Evolutionary conservation across 2,329 filamentous ascomycete genomes (phyloP), one percentile per base, ranked within the genome.

Genomic region (Botrytis paeoniae): DNA sequence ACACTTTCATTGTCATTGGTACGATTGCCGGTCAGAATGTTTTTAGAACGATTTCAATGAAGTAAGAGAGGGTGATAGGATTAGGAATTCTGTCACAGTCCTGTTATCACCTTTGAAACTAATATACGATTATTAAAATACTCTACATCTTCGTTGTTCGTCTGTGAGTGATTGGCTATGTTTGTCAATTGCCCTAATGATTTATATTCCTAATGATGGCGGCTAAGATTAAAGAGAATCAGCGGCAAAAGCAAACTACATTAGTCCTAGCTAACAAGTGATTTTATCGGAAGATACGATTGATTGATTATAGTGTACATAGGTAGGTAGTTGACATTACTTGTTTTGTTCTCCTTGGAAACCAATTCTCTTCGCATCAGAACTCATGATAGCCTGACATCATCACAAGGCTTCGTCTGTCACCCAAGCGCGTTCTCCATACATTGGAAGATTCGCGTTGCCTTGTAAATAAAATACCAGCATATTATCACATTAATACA

Each of bases 371-470:
- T 12, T 45, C 29, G n/a, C 37, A 71, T 43, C 22, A 22, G 16
- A 72, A 37, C 39, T 29, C 41, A 69, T 59, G 16, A 68, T 14
- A 41, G 63, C 70, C 70, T 72, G 70, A 72, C 70, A 72, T 72
- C 70, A 72, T 73, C 71, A 62, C 70, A 66, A 71, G 70, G 70
- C 70, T 66, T 57, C n/a, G 61, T 65, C 51, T 63, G 41, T 48
- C 71, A 73, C 35, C 65, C 65, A 43, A 73, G 71, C 65, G 65
- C 54, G 65, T 57, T 62, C 43, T 64, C 54, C 43, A 48, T 51
- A 70, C 29, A 14, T 39, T 73, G 25, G 37, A 72, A 70, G 45
- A 70, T 54, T 54, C 65, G 65, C 71, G 65, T 62, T 43, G 69
- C n/a, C n/a, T 62, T 35, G n/a, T 54, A 68, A 64, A 61, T 22